A percentile compares a stretch with the other conserved stretches of the same genome.
Conservation (phyloP, 2,329 filamentous ascomycete genomes). For the Nemania sp. region DNA sequence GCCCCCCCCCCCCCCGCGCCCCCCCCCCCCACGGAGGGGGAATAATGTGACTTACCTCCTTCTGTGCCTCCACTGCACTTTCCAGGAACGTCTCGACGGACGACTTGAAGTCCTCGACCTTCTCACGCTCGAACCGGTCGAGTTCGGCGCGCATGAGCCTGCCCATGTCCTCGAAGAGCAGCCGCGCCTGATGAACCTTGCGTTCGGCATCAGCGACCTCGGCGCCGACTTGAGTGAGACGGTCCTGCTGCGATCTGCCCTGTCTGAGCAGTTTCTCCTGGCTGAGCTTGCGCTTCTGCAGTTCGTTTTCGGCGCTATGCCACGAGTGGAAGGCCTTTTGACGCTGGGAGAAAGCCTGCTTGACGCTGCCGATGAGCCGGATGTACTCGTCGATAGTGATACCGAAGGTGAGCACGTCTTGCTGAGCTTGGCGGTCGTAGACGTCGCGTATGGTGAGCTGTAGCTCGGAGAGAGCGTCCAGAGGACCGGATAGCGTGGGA, state of each 20-base stretch:
- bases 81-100: slow-evolving; percentile 97
- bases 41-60: slow-evolving; percentile 83
- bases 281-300: slow-evolving; percentile 83
- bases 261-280: slow-evolving; percentile 96
- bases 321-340: slow-evolving; percentile 96
- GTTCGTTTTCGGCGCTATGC: slow-evolving; percentile 86
- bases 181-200: slow-evolving; percentile 84
- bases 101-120: slow-evolving; percentile 98
- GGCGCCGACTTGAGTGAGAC: slow-evolving; percentile 86
- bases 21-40: too few species aligned
- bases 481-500: slow-evolving; percentile 80
- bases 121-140: slow-evolving; percentile 93
- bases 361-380: slow-evolving; percentile 90
- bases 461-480: slow-evolving; percentile 89
- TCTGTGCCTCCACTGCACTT: slow-evolving; percentile 95
- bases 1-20: too few species aligned
- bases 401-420: slow-evolving; percentile 92
- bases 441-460: slow-evolving; percentile 93
- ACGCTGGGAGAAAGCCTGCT: slow-evolving; percentile 87
- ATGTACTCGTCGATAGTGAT: slow-evolving; percentile 99
- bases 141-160: slow-evolving; percentile 87
- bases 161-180: slow-evolving; percentile 98
- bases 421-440: slow-evolving; percentile 94
- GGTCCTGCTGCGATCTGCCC: slow-evolving; percentile 93
- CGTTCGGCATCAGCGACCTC: slow-evolving; percentile 95